Percentiles rank a stretch among this genome's conserved stretches.
phyloP scores from a whole-genome alignment of 108 stramenopile species.

The Skeletonema costatum region DNA sequence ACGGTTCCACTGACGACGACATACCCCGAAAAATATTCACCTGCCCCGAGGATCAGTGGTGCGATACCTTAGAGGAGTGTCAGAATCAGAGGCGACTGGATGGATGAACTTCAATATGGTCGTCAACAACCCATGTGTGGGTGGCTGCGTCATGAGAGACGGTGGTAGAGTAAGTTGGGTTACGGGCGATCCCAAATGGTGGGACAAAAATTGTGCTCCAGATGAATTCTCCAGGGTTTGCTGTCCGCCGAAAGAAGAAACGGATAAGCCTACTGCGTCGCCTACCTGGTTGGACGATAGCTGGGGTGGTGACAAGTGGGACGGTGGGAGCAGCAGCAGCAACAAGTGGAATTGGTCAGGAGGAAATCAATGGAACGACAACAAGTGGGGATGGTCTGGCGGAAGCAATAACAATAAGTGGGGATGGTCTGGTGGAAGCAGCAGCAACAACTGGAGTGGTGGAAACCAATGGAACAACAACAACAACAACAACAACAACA shows the following conservation, averaged over 20 bases:
- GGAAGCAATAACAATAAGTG: not conserved
- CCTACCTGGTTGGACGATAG: conserved; percentile 1
- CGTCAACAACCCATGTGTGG: not conserved
- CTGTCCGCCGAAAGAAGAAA: not conserved
- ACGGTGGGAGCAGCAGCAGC: not conserved
- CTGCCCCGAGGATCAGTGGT: not conserved
- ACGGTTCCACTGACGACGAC: not conserved
- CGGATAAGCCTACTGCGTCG: not conserved
- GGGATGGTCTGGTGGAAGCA: not conserved
- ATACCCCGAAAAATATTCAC: not conserved
- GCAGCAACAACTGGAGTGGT: not conserved
- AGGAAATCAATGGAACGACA: not conserved
- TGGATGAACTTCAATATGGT: not conserved
- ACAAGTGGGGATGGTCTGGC: not conserved
- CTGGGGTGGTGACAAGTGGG: not conserved
- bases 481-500: no score
- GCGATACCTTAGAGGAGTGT: not conserved
- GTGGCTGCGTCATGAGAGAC: not conserved
- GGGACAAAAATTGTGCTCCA: not conserved
- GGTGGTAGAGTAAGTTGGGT: not conserved
- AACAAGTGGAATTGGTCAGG: no score
- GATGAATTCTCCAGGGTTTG: not conserved
- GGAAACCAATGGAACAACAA: not conserved
- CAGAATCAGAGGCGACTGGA: not conserved
- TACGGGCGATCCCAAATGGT: not conserved